Evolutionary conservation across 169 alveolate genomes (phyloP).

Genomic region (Eimeria falciformis): DNA sequence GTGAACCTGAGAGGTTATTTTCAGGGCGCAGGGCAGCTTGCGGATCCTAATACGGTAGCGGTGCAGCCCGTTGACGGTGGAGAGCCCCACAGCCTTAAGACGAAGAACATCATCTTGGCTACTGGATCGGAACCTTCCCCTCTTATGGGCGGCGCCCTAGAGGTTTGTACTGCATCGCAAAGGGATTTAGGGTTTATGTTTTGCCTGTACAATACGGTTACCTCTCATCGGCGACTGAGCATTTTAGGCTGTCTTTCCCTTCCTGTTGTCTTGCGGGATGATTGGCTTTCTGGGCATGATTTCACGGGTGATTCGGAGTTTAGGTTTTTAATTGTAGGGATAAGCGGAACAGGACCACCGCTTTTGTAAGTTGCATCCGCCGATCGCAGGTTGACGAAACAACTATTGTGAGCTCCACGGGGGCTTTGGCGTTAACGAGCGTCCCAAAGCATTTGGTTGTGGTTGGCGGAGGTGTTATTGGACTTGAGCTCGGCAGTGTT

Average conservation of each 20-base stretch:
- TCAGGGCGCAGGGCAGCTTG: constrained; percentile 72
- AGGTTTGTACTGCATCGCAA: constrained; percentile 6
- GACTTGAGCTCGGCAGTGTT: constrained; percentile 97
- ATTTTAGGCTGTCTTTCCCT: neutral
- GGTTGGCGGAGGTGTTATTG: constrained; percentile 99
- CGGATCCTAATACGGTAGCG: constrained; percentile 25
- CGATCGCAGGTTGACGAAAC: constrained; percentile 87
- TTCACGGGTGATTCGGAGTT: too few relatives aligned
- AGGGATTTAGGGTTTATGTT: neutral
- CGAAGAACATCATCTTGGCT: constrained; percentile 94
- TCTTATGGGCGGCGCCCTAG: constrained; percentile 75
- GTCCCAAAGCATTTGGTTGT: constrained; percentile 94
- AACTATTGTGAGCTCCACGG: constrained; percentile 83
- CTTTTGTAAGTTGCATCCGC: neutral
- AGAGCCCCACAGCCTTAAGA: constrained; percentile 20
- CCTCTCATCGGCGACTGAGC: too few relatives aligned
- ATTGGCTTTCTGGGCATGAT: too few relatives aligned
- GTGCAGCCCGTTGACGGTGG: constrained; percentile 19
- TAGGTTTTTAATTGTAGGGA: too few relatives aligned
- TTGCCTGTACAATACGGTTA: neutral
- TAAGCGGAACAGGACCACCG: too few relatives aligned
- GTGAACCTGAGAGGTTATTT: too few relatives aligned
- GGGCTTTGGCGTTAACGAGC: constrained; percentile 78
- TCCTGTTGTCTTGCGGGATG: neutral
- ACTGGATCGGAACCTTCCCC: constrained; percentile 96